phyloP scores from a whole-genome alignment of 2,329 filamentous ascomycete species.

The Aplosporella prunicola region DNA sequence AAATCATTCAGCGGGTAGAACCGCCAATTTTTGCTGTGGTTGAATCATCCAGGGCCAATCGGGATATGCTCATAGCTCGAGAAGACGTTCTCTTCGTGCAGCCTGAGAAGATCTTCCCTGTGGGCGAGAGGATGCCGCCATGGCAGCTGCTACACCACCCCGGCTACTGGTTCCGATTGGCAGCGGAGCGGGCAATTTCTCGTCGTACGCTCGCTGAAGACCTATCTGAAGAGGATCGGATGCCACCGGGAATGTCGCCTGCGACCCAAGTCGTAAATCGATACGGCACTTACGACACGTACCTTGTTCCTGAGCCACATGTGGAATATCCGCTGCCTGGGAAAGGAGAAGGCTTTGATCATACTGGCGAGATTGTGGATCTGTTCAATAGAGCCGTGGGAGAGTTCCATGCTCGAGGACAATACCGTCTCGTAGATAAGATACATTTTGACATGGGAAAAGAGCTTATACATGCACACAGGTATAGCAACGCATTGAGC shows the following conservation, averaged over 20 bases:
- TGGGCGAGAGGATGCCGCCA: conserved; percentile 43
- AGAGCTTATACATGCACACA: conserved; percentile 42
- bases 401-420: conserved; percentile 44
- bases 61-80: no score
- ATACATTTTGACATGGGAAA: conserved; percentile 46
- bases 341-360: conserved; percentile 36
- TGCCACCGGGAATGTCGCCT: conserved; percentile 45
- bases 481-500: conserved; percentile 42
- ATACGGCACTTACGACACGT: conserved; percentile 48
- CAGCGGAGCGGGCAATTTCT: conserved; percentile 42
- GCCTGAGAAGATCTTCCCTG: conserved; percentile 42
- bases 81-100: conserved; percentile 40
- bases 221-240: conserved; percentile 51
- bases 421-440: conserved; percentile 46
- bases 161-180: conserved; percentile 51
- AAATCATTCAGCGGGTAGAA: conserved; percentile 46
- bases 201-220: conserved; percentile 44
- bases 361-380: conserved; percentile 41
- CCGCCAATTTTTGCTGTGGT: conserved; percentile 35
- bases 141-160: conserved; percentile 53
- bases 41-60: conserved; percentile 21
- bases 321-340: conserved; percentile 41
- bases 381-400: conserved; percentile 39
- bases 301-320: conserved; percentile 50
- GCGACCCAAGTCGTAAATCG: conserved; percentile 46